Conservation (phyloP, 73 alveolate species). For the Paramecium sonneborni region DNA sequence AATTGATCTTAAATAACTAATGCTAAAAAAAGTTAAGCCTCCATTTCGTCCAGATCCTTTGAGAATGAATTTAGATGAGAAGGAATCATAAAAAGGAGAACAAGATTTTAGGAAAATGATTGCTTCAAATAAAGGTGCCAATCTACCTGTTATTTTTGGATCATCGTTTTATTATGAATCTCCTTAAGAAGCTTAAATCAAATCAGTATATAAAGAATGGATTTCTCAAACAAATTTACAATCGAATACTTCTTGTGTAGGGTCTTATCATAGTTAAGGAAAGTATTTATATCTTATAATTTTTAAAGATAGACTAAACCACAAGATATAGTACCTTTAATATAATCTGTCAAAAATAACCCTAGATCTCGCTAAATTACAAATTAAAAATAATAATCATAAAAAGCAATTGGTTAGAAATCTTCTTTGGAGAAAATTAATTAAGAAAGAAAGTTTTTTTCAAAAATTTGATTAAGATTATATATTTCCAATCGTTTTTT, state of each 20-base stretch:
- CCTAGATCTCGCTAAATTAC: not conserved
- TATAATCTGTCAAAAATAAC: not conserved
- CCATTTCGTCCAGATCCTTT: constrained; percentile 66
- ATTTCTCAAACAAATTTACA: not conserved
- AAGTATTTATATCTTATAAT: not conserved
- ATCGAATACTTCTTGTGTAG: constrained; percentile 30
- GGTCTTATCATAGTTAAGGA: constrained; percentile 53
- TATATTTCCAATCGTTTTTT: not conserved
- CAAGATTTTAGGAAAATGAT: constrained; percentile 58
- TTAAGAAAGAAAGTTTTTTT: not conserved
- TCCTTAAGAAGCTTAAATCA: not conserved
- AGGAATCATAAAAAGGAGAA: constrained; percentile 66
- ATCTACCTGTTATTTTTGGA: constrained; percentile 39
- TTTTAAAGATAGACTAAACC: not conserved
- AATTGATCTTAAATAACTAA: constrained; percentile 18
- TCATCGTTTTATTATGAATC: constrained; percentile 23
- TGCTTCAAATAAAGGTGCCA: not conserved
- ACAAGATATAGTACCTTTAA: not conserved
- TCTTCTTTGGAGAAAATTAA: not conserved
- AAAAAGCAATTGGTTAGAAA: not conserved
- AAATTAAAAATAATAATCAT: not conserved
- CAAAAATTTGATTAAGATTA: constrained; percentile 1
- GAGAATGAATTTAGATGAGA: constrained; percentile 60
- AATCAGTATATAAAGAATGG: constrained; percentile 35
- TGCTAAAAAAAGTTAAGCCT: constrained; percentile 57